These are phyloP conservation scores for Phytophthora palmivora DNA, from an alignment of 352 stramenopile genomes.

Conservation along the genomic window DNA sequence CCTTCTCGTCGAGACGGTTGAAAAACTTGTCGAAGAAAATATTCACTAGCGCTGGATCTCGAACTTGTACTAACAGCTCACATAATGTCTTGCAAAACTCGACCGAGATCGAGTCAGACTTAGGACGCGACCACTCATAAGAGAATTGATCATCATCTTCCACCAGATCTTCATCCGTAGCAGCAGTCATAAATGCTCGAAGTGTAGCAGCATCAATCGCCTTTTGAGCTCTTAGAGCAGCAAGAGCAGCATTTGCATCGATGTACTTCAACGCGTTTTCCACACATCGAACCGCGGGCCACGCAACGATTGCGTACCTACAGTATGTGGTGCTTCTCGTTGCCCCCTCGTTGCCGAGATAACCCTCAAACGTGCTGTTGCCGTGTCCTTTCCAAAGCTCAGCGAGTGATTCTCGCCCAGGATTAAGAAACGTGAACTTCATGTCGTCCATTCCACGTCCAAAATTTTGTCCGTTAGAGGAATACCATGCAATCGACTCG, in stretches of 20 bases:
- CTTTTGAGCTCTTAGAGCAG: not conserved
- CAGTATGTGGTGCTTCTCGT: constrained; percentile 22
- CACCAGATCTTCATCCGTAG: no score
- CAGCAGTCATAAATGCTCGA: not conserved
- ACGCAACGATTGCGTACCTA: constrained; percentile 31
- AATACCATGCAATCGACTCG: constrained; percentile 20
- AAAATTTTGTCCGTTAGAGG: constrained; percentile 1
- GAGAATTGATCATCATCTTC: not conserved
- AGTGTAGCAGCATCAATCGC: constrained; percentile 6
- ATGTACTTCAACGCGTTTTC: constrained; percentile 15
- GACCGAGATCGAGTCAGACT: not conserved
- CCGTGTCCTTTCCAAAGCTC: constrained; percentile 22
- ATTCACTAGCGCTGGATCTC: not conserved
- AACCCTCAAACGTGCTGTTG: constrained; percentile 11
- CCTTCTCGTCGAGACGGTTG: not conserved
- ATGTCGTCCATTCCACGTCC: constrained; percentile 4
- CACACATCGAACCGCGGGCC: constrained; percentile 3
- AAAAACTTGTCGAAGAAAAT: not conserved
- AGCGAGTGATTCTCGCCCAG: constrained; percentile 9
- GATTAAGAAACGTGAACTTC: constrained; percentile 35
- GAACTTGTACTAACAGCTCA: not conserved
- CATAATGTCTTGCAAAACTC: not conserved
- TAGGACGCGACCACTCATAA: not conserved
- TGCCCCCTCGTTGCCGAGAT: constrained; percentile 25
- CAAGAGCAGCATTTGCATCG: constrained; percentile 2